Evolutionary conservation across 768 basidiomycete species (phyloP).

Genomic region (Wakefieldia striispora): DNA sequence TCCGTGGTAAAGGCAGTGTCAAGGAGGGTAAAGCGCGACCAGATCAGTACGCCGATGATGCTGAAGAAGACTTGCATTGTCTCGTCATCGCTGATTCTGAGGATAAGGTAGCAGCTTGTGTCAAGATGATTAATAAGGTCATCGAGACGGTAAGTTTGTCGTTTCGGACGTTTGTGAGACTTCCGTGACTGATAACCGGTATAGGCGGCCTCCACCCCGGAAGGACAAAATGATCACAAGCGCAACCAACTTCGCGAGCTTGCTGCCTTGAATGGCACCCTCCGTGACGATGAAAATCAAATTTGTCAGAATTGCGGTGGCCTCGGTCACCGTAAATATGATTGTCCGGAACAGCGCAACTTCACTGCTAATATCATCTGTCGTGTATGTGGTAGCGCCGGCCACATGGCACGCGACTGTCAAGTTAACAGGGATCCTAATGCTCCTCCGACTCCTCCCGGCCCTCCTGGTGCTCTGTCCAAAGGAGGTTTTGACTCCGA

Average conservation of each 20-base stretch:
- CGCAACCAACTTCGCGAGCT: conserved; percentile 97
- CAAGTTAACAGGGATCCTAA: conserved; percentile 90
- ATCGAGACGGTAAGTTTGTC: conserved; percentile 84
- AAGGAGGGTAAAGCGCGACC: conserved; percentile 98
- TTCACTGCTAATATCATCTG: conserved; percentile 99
- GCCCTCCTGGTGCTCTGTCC: conserved; percentile 37
- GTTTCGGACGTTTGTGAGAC: neutral
- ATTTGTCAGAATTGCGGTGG: conserved; percentile 97
- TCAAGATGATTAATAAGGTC: conserved; percentile 93
- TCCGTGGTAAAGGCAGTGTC: conserved; percentile 96
- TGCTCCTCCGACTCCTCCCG: conserved; percentile 49
- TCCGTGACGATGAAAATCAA: conserved; percentile 99
- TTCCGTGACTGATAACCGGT: neutral
- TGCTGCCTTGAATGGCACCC: conserved; percentile 95
- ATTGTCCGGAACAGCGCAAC: conserved; percentile 97
- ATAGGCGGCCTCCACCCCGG: conserved; percentile 97
- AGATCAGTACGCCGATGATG: conserved; percentile 93
- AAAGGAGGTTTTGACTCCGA: conserved; percentile 94
- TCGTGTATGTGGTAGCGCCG: conserved; percentile 95
- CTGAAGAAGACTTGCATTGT: conserved; percentile 98
- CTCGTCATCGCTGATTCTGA: conserved; percentile 91
- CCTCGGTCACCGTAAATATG: conserved; percentile 96
- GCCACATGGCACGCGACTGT: conserved; percentile 99
- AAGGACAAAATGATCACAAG: conserved; percentile 99
- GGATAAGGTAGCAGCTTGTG: conserved; percentile 88